These are phyloP conservation scores for Suhomyces faveliae DNA, from an alignment of 805 yeast species.

Conservation along the genomic window DNA sequence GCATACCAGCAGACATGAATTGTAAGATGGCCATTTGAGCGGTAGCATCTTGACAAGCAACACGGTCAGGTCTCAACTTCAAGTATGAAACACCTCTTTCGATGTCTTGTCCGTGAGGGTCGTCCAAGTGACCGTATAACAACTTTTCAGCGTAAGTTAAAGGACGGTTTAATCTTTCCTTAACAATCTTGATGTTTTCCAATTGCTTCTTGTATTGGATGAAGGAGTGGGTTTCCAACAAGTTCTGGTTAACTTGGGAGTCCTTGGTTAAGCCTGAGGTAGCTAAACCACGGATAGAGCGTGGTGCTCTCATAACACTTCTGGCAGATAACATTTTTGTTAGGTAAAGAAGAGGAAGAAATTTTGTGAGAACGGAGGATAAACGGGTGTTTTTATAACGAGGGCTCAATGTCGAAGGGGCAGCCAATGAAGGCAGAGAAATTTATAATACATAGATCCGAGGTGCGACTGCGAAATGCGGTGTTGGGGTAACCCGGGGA, in stretches of 20 bases:
- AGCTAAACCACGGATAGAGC: conserved; percentile 48
- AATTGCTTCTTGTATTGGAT: conserved; percentile 89
- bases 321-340: conserved; percentile 42
- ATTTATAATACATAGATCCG: conserved; percentile 17
- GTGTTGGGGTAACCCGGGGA: too few relatives aligned
- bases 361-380: background rate
- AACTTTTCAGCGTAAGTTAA: conserved; percentile 95
- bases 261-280: conserved; percentile 57
- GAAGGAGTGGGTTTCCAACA: conserved; percentile 78
- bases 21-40: conserved; percentile 98
- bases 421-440: conserved; percentile 24
- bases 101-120: conserved; percentile 84
- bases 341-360: conserved; percentile 6
- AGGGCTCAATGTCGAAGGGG: conserved; percentile 6
- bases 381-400: conserved; percentile 5
- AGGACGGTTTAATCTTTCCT: conserved; percentile 79
- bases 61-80: conserved; percentile 95
- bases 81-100: conserved; percentile 87
- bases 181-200: conserved; percentile 84
- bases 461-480: too few relatives aligned
- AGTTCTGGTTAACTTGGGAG: conserved; percentile 77
- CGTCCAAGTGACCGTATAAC: conserved; percentile 89
- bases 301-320: conserved; percentile 34
- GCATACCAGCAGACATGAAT: conserved; percentile 94
- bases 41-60: conserved; percentile 98